Evolutionary conservation across 2,329 filamentous ascomycete species (phyloP), one percentile per base, ranked within the genome.

Genomic region (Escovopsis sp.): DNA sequence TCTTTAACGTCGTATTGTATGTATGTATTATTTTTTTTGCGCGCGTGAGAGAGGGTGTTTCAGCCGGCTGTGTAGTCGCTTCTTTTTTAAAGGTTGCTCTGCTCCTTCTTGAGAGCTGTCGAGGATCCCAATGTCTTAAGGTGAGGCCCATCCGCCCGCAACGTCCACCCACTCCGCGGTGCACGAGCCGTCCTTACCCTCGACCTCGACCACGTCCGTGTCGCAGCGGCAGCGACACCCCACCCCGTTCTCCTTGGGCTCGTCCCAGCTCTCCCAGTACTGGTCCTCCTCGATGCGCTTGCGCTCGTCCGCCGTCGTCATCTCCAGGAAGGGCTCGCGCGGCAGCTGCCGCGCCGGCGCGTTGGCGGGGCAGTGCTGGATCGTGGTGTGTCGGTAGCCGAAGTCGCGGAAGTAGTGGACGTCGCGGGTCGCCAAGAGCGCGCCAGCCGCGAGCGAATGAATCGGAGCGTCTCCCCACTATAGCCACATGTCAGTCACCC

Each of bases 361-460:
- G 57, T 98, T 98, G 42, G 88, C 87, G 2, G 91, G 91, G 56
- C 91, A 98, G 63, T 98, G 91, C 64, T 96, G 89, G 57, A 98
- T 98, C 4, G 91, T 98, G 7, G 91, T 98, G 64, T 98, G 91
- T 56, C 91, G 78, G 66, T 98, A 98, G 42, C 91, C 91, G 64
- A 96, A 89, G 61, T 98, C 91, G 53, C 91, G 86, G 79, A 98
- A 98, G 67, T 98, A 98, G 64, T 98, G 91, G 46, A 98, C 85
- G 56, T 98, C 87, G 42, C 71, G 70, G 37, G 84, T 79, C 2
- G 77, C 72, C 29, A 98, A 73, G 13, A 98, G 78, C 30, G 82
- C 84, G 51, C 91, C 91, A 24, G 91, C 89, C 25, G 91, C 91
- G 40, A 98, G 81, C 32, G 91, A 98, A 66, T 98, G 91, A 53